Evolutionary conservation across 2,329 filamentous ascomycete species (phyloP).

Genomic region (Xylaria sp.): DNA sequence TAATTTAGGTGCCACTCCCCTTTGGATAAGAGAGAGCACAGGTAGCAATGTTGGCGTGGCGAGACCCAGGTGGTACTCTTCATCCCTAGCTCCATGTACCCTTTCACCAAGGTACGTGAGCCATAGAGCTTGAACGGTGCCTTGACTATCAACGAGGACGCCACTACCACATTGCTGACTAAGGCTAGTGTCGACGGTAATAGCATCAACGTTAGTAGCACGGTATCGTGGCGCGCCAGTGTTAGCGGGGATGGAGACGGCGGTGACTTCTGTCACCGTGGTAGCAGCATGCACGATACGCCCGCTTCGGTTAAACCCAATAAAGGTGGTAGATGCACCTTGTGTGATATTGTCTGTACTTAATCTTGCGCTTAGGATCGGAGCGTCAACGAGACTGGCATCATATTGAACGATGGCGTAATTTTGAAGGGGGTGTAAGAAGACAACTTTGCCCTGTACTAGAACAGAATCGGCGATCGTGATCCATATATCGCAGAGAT

Average conservation of each 20-base stretch:
- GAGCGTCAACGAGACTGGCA: slow-evolving; percentile 89
- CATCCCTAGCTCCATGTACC: slow-evolving; percentile 82
- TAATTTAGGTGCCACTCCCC: slow-evolving; percentile 80
- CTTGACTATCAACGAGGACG: slow-evolving; percentile 88
- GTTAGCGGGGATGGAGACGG: slow-evolving; percentile 95
- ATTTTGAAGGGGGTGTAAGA: slow-evolving; percentile 96
- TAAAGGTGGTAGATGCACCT: slow-evolving; percentile 93
- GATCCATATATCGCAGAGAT: slow-evolving; percentile 94
- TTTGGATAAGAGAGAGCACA: slow-evolving; percentile 86
- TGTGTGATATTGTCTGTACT: slow-evolving; percentile 87
- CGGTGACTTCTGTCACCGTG: slow-evolving; percentile 95
- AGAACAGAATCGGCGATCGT: slow-evolving; percentile 98
- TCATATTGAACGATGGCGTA: slow-evolving; percentile 97
- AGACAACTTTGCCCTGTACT: slow-evolving; percentile 92
- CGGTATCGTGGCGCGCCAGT: slow-evolving; percentile 91
- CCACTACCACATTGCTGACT: slow-evolving; percentile 94
- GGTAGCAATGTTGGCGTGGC: slow-evolving; percentile 89
- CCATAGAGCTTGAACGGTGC: slow-evolving; percentile 95
- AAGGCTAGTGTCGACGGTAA: slow-evolving; percentile 94
- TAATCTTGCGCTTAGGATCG: slow-evolving; percentile 88
- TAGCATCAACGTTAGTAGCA: slow-evolving; percentile 94
- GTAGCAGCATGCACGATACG: slow-evolving; percentile 94
- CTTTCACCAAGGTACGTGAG: slow-evolving; percentile 96
- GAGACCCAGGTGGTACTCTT: slow-evolving; percentile 95
- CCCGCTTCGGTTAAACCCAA: slow-evolving; percentile 97